These are phyloP conservation scores for Petrea volubilis DNA, from an alignment of 257 asterid species.

Conservation along the genomic window DNA sequence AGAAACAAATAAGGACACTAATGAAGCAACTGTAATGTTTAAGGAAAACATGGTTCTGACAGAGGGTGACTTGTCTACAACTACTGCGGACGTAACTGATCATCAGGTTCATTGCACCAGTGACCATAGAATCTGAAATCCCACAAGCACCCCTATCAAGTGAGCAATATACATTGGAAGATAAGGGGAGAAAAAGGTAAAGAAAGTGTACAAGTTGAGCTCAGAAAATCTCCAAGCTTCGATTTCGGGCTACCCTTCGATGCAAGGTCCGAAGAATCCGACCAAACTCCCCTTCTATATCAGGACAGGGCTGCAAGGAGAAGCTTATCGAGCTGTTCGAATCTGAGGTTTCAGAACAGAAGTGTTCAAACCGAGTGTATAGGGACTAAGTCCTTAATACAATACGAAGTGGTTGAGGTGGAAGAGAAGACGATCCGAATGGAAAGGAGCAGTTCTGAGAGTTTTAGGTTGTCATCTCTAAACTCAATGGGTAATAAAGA, in stretches of 20 bases:
- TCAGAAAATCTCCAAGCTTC: conserved; percentile 66
- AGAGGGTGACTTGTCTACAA: conserved; percentile 10
- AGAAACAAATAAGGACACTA: background rate
- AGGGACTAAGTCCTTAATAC: conserved; percentile 11
- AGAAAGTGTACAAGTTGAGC: conserved; percentile 27
- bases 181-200: background rate
- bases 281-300: conserved; percentile 65
- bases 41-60: conserved; percentile 8
- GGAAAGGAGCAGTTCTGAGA: conserved; percentile 63
- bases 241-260: conserved; percentile 53
- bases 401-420: conserved; percentile 36
- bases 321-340: conserved; percentile 52
- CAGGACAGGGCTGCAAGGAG: conserved; percentile 49
- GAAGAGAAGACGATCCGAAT: conserved; percentile 67
- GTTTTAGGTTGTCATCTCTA: conserved; percentile 30
- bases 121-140: conserved; percentile 13
- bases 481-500: conserved; percentile 22
- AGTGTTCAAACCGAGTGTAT: conserved; percentile 23
- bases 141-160: too few relatives aligned
- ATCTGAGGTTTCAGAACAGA: conserved; percentile 27
- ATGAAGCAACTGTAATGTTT: conserved; percentile 13
- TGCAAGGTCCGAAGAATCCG: conserved; percentile 55
- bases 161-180: too few relatives aligned
- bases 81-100: background rate
- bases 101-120: conserved; percentile 14